Evolutionary conservation across 257 asterid species (phyloP), one percentile per base, ranked within the genome.

Genomic region (Fraxinus quadrangulata): DNA sequence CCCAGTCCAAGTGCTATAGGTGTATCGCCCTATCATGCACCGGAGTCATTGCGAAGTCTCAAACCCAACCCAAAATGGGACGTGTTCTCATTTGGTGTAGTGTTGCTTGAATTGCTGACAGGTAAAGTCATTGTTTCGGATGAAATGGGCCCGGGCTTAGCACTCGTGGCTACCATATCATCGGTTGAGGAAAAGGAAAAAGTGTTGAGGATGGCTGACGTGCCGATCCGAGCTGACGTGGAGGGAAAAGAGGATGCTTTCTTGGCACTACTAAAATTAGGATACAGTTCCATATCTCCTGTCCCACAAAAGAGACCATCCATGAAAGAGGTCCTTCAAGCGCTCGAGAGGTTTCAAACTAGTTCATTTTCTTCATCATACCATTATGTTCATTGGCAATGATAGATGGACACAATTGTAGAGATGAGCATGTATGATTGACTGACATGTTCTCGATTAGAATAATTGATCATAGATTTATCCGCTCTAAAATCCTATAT

Each of bases 51-150:
- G 0, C 90, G 99, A n/a, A 95, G 92, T 79, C 88, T 95, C 45
- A 95, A 92, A 85, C 97, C 99, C 83, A 86, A 78, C 79, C 86
- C 97, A 0, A 95, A 95, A 75, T 93, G 98, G 97, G 99, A 95
- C 6, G 96, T 95, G 17, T 95, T 84, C 78, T 82, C 99, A 0
- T 92, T 89, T 70, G 99, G 99, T 0, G 94, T 91, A 0, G 87
- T 93, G 51, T 76, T 95, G 76, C 85, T 95, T 0, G 99, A 95
- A 34, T 34, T 95, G 75, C 39, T 95, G 54, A 93, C 97, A 0
- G 98, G 97, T 0, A 95, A 93, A 67, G 87, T 93, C 47, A 80
- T 88, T 0, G 85, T 82, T 1, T 86, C 98, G 1, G 99, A 95
- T 6, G 99, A 95, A 36, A 84, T 78, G 71, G 89, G 86, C 3